Conservation (phyloP, 306 rosid species). For the Malus sieversii region DNA sequence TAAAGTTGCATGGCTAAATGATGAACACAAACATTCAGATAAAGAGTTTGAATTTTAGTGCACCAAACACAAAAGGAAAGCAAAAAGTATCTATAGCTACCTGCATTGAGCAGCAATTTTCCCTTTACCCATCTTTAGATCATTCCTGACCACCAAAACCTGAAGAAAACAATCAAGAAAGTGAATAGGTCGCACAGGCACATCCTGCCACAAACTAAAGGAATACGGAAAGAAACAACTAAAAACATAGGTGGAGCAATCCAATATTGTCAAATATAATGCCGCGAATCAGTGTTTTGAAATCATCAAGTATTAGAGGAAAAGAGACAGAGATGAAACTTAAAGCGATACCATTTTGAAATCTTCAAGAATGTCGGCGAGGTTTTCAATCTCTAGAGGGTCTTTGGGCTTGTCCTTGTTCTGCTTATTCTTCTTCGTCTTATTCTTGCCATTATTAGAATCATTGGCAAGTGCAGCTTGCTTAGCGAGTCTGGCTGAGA, state of each 20-base stretch:
- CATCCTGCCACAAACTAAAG: too few relatives aligned
- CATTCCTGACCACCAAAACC: constrained; percentile 89
- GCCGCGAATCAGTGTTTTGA: not conserved
- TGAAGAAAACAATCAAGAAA: constrained; percentile 12
- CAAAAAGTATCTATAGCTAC: constrained; percentile 16
- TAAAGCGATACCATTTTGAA: constrained; percentile 66
- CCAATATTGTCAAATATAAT: too few relatives aligned
- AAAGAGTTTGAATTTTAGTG: not conserved
- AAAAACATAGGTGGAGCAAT: too few relatives aligned
- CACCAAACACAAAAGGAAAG: not conserved
- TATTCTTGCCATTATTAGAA: constrained; percentile 16
- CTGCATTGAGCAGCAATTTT: constrained; percentile 98
- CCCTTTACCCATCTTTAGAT: constrained; percentile 98
- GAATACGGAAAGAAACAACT: too few relatives aligned
- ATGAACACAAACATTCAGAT: constrained; percentile 1
- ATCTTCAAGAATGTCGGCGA: constrained; percentile 64
- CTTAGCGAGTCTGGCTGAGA: constrained; percentile 29
- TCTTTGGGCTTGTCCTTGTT: constrained; percentile 44
- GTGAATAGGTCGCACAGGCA: not conserved
- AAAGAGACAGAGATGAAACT: not conserved
- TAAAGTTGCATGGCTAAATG: constrained; percentile 74
- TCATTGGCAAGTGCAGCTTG: constrained; percentile 7
- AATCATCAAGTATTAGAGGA: not conserved
- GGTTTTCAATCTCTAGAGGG: constrained; percentile 65
- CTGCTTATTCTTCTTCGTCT: constrained; percentile 25